Conservation (phyloP, 75 land plant species). For the Larix kaempferi region DNA sequence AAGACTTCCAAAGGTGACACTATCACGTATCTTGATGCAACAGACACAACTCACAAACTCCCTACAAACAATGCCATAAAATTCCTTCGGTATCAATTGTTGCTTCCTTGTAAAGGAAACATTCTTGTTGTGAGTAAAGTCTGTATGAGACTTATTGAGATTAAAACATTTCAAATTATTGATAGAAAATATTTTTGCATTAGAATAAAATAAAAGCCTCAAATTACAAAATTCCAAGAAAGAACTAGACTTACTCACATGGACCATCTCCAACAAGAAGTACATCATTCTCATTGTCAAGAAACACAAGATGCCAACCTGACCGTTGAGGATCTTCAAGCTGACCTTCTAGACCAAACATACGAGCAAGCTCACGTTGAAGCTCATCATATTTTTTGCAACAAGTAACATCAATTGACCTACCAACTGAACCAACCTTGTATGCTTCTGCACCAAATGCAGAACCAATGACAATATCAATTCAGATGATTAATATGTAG, state of each 20-base stretch:
- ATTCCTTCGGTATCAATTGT: not conserved
- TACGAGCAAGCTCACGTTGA: slow-evolving; percentile 69
- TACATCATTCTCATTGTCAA: slow-evolving; percentile 94
- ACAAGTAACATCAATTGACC: slow-evolving; percentile 83
- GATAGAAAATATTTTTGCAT: not conserved
- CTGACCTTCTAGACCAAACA: slow-evolving; percentile 88
- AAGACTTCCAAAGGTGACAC: slow-evolving; percentile 87
- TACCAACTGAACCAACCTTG: slow-evolving; percentile 91
- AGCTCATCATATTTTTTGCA: slow-evolving; percentile 84
- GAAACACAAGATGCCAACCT: slow-evolving; percentile 96
- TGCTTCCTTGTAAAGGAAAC: not conserved
- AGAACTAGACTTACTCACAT: slow-evolving; percentile 86
- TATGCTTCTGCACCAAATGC: slow-evolving; percentile 47
- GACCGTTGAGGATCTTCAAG: slow-evolving; percentile 83
- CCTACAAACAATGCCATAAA: slow-evolving; percentile 33
- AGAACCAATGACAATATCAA: not conserved
- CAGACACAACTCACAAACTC: slow-evolving; percentile 95
- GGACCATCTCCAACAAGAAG: slow-evolving; percentile 98
- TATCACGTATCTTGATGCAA: slow-evolving; percentile 87
- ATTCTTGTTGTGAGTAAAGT: not conserved
- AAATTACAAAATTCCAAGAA: not conserved
- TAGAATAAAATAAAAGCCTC: not conserved
- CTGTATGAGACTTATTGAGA: not conserved
- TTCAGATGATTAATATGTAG: not conserved
- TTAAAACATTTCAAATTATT: not conserved